Evolutionary conservation across 768 basidiomycete genomes (phyloP), one percentile per base, ranked within the genome.

Genomic region (Omphalotus guepiniiformis): DNA sequence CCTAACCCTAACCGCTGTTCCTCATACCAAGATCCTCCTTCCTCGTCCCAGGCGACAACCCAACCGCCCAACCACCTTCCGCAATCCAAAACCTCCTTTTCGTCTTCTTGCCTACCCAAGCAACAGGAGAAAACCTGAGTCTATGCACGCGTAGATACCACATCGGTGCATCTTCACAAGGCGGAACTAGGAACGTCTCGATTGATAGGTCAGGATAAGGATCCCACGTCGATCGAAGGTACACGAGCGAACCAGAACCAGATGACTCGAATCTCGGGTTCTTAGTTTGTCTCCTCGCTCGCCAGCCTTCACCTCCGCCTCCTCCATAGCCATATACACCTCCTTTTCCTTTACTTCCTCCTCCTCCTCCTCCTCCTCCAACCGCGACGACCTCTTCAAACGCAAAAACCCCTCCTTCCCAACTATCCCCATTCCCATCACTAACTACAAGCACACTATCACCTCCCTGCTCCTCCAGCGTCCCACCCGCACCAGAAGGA

Each of bases 171-270:
- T 66, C 75, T 13, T 58, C 48, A 30, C 74, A 71, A 3, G 87
- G 85, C 1, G 85, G 85, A 6, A 86, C 66, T 12, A 88, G 72
- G 81, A 80, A 85, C 19, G 86, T 88, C 65, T 87, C 85, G 37
- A 89, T 79, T 48, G 76, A 69, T 25, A 85, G 83, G 60, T 79
- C 85, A 32, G 70, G 68, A 83, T 83, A 88, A 12, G 86, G 86
- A 55, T 78, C 75, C 87, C 87, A 89, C 70, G 78, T 78, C 36
- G 81, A 79, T 43, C 78, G 68, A 35, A 89, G 66, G 76, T 80
- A 80, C 39, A 64, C 68, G 48, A 70, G 49, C 53, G 47, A 23
- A 15, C n/a, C 32, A 11, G 23, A 16, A 27, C 52, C 60, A n/a
- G n/a, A n/a, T n/a, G n/a, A n/a, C 66, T 80, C 75, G 39, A 83